Conservation (phyloP, 2,329 filamentous ascomycete species). For the Trichoderma lentiforme region DNA sequence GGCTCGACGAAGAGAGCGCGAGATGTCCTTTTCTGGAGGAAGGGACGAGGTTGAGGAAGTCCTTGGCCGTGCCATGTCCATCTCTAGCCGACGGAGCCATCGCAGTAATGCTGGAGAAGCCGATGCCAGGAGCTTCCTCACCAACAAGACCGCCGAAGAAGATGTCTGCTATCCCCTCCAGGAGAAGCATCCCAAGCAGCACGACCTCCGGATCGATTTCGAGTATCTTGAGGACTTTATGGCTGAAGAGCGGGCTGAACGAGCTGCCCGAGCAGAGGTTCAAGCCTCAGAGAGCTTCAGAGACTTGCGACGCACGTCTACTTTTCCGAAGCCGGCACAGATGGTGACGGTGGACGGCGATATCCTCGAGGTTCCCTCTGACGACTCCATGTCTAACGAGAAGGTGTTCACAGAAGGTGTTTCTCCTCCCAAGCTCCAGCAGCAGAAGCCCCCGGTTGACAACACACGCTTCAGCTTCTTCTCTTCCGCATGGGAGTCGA, state of each 20-base stretch:
- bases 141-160: conserved; percentile 72
- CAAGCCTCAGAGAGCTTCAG: conserved; percentile 33
- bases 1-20: conserved; percentile 79
- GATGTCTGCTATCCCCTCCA: conserved; percentile 87
- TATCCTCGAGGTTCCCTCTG: conserved; percentile 51
- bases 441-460: conserved; percentile 45
- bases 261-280: conserved; percentile 47
- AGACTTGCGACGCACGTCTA: conserved; percentile 32
- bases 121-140: conserved; percentile 59
- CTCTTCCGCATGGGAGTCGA: conserved; percentile 89
- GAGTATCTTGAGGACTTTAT: conserved; percentile 94
- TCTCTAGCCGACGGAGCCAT: conserved; percentile 48
- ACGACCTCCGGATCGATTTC: conserved; percentile 73
- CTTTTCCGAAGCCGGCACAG: conserved; percentile 31
- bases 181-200: conserved; percentile 60
- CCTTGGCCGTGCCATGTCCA: conserved; percentile 68
- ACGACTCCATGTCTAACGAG: conserved; percentile 44
- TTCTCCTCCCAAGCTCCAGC: conserved; percentile 37
- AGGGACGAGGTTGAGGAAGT: conserved; percentile 41
- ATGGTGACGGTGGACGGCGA: conserved; percentile 55
- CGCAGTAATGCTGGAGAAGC: conserved; percentile 59
- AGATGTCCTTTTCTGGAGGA: conserved; percentile 53
- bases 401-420: conserved; percentile 40
- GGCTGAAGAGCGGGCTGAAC: conserved; percentile 49
- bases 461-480: conserved; percentile 93